Conservation (phyloP, 2,329 filamentous ascomycete species). For the Bipolaris oryzae region DNA sequence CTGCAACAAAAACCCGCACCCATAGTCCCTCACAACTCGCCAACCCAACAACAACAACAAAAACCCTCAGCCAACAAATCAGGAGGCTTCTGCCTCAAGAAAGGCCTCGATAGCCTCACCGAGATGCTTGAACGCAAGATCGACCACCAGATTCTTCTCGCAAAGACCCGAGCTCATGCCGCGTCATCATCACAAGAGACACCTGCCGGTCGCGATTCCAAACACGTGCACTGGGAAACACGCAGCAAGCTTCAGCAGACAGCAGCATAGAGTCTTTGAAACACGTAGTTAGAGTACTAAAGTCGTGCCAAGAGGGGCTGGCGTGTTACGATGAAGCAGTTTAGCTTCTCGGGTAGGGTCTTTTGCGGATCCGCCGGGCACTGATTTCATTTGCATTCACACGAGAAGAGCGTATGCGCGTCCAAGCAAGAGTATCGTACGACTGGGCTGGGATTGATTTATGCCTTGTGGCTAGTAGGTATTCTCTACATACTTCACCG, state of each 20-base stretch:
- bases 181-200: background rate
- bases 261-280: background rate
- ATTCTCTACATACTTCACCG: no score
- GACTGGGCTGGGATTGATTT: no score
- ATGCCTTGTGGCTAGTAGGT: no score
- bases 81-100: conserved; percentile 5
- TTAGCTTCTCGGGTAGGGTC: background rate
- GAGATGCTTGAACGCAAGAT: conserved; percentile 17
- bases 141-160: conserved; percentile 20
- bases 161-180: conserved; percentile 19
- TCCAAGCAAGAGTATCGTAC: no score
- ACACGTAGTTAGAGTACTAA: background rate
- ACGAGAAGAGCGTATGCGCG: no score
- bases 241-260: background rate
- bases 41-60: background rate
- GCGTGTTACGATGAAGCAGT: background rate
- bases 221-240: background rate
- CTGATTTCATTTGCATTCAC: no score
- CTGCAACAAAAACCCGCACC: background rate
- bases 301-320: background rate
- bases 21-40: background rate
- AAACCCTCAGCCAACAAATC: background rate
- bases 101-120: conserved; percentile 14
- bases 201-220: background rate
- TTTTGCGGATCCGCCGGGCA: no score